Base-by-base conservation (phyloP, 1,284 basidiomycete species). In the Tylopilus sp. region DNA sequence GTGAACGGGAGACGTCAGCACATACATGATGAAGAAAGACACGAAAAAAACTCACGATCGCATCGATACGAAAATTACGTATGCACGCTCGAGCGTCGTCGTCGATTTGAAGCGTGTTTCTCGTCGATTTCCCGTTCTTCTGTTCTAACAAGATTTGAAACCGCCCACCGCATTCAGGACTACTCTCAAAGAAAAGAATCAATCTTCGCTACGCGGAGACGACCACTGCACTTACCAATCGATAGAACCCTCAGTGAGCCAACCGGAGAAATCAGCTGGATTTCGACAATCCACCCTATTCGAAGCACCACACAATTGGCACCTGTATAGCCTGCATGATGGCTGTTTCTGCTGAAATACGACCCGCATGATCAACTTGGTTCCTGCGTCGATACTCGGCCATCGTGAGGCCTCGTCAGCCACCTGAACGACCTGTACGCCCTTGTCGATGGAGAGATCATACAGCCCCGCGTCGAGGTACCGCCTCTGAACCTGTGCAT, bases 71-170 rank as follows among this genome's bases (percentile, higher is more conserved):
- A 37, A 61, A 65, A 42, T 61, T 61, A 7, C 61, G 53, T 54
- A 65, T 63, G 36, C 63, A 65, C 2, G 63, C 57, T 8, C 57
- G 53, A 33, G 46, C 36, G 24, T 65, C 57, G 2, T 57, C 38
- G 15, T 61, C 62, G 7, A 65, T 35, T 28, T 63, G 48, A 20
- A 57, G 61, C 0, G 9, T 15, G 5, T 51, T 37, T n/a, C 21
- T 26, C 21, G 1, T 18, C 9, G n/a, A 37, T 15, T 51, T 62
- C 15, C 49, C 29, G 5, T 44, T 48, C 44, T 49, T 51, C 48
- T 57, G 61, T 35, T 65, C 62, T 4, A 61, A 50, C 12, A 61
- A 44, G 7, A 61, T 63, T 14, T 65, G 61, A 30, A 63, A 61
- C 4, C 60, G 53, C 5, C 59, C 60, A 7, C 62, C 60, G 8